Conservation (phyloP, 164 flowering plant species). For the Dillenia suffruticosa region DNA sequence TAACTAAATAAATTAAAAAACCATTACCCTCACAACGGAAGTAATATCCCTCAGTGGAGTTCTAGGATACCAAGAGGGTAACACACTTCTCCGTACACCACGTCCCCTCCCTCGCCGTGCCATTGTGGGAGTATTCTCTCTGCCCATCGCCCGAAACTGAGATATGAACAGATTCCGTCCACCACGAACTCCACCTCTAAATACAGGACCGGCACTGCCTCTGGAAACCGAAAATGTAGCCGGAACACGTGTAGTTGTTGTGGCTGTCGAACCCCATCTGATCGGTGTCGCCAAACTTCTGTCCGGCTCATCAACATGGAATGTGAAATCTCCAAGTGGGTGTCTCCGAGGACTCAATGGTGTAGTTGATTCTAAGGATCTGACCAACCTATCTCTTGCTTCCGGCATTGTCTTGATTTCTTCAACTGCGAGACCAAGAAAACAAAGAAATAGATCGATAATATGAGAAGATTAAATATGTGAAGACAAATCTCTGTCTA, state of each 20-base stretch:
- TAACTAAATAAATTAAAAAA: not conserved
- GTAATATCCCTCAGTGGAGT: slow-evolving; percentile 68
- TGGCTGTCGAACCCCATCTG: not conserved
- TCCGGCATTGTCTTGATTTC: slow-evolving; percentile 21
- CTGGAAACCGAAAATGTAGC: slow-evolving; percentile 3
- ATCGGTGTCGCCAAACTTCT: slow-evolving; percentile 12
- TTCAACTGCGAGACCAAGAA: too few relatives aligned
- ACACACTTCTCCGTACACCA: slow-evolving; percentile 12
- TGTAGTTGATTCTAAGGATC: slow-evolving; percentile 27
- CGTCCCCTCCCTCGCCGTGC: slow-evolving; percentile 22
- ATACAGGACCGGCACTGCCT: slow-evolving; percentile 19
- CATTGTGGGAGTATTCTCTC: slow-evolving; percentile 25
- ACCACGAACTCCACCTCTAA: slow-evolving; percentile 12
- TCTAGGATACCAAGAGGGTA: slow-evolving; percentile 76
- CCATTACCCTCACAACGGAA: slow-evolving; percentile 42
- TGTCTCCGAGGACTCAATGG: slow-evolving; percentile 18
- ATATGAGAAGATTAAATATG: too few relatives aligned
- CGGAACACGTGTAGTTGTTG: not conserved
- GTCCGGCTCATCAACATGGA: slow-evolving; percentile 13
- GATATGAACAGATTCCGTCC: slow-evolving; percentile 12
- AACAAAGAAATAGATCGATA: too few relatives aligned
- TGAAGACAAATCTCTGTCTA: too few relatives aligned
- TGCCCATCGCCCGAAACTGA: slow-evolving; percentile 11
- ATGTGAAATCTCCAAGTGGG: slow-evolving; percentile 1
- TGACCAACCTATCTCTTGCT: slow-evolving; percentile 40